Evolutionary conservation across 192 early-diverging fungal genomes (phyloP), one percentile per base, ranked within the genome.

Genomic region (Paraglomus occultum): DNA sequence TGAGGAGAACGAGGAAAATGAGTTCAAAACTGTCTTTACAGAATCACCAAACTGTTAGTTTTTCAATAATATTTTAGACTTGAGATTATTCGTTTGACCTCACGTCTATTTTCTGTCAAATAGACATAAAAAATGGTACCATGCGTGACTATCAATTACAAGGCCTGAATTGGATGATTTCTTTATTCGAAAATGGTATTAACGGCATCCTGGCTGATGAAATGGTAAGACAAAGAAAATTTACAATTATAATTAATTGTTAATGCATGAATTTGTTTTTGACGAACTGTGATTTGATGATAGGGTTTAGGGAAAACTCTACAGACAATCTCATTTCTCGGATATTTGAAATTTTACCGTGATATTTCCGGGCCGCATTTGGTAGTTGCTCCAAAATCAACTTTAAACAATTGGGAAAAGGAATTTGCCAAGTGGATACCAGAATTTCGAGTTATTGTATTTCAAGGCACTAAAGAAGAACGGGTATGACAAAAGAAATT

Each of bases 161-260:
- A 63, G 97, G 97, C 17, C 83, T 99, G 42, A 97, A 95, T 77
- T 99, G 97, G 97, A 91, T 99, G 85, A 90, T 99, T 38, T 95
- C 92, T 1, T 82, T 99, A 51, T 96, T 87, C 68, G 89, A 95
- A 69, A 97, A 99, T 74, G 93, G 93, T n/a, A 94, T 99, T 77
- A 99, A 99, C 75, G 97, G 97, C 20, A 97, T 97, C 59, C 77
- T 99, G 42, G 95, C 97, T n/a, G 97, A 97, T 79, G 95, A 97
- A 78, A 97, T 97, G 95, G 91, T 90, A 79, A 58, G n/a, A 6
- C 8, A 18, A 45, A 39, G 49, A n/a, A 38, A 48, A 22, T 53
- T 39, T 40, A 18, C n/a, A 31, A 42, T 66, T 60, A 45, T 49
- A 59, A 61, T 43, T 20, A 18, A 18, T 43, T 39, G 11, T 55